phyloP scores from a whole-genome alignment of 345 rosid genomes.

The Limnanthes douglasii region DNA sequence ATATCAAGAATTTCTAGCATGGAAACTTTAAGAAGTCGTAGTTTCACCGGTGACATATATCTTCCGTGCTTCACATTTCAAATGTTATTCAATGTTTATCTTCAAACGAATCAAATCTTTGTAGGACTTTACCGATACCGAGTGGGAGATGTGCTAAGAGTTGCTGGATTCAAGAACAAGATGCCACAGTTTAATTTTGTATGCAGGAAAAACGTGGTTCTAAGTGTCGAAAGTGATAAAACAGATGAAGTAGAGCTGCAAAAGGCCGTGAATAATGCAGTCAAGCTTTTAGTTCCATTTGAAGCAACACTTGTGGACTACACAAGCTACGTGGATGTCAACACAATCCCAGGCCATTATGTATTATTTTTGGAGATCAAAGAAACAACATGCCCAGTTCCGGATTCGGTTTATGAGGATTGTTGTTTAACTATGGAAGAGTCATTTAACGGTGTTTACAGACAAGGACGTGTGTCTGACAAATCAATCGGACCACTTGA shows the following conservation, averaged over 20 bases:
- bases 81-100: too few relatives aligned
- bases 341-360: conserved; percentile 73
- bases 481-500: conserved; percentile 42
- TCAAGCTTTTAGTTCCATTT: conserved; percentile 64
- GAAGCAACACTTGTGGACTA: conserved; percentile 68
- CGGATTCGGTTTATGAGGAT: conserved; percentile 28
- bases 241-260: conserved; percentile 98
- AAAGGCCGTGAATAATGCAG: conserved; percentile 72
- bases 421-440: conserved; percentile 38
- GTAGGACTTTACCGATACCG: conserved; percentile 76
- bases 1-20: too few relatives aligned
- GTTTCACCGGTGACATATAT: too few relatives aligned
- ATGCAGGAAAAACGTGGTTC: conserved; percentile 83
- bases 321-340: conserved; percentile 78
- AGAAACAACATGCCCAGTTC: too few relatives aligned
- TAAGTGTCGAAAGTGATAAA: conserved; percentile 90
- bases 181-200: conserved; percentile 87
- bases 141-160: conserved; percentile 93
- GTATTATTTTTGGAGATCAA: conserved; percentile 81
- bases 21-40: too few relatives aligned
- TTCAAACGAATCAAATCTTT: too few relatives aligned
- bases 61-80: too few relatives aligned
- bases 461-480: conserved; percentile 37
- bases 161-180: conserved; percentile 92
- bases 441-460: conserved; percentile 38